Base-by-base conservation (phyloP, 352 stramenopile genomes). In the Phytophthora brassicae region DNA sequence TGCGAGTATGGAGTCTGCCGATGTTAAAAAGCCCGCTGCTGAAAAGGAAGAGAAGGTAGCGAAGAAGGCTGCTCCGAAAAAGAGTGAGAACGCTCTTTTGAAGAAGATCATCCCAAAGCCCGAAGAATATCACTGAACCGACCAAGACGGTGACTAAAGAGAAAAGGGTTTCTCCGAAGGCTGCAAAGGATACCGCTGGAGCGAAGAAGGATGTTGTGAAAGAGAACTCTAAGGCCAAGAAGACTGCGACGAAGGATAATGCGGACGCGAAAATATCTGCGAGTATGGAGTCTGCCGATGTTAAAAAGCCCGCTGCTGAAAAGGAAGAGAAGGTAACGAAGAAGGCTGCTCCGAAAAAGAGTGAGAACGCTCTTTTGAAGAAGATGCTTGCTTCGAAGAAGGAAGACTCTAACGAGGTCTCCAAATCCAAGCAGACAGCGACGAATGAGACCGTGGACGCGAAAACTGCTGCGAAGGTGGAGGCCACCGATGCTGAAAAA, bases 351-450 rank as follows among this genome's bases (percentile, higher is more conserved):
- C 28, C 60, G 13, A 73, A 68, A 42, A 77, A 71, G 35, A 77
- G 68, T 29, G 60, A 51, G 26, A 77, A 77, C 39, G 64, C 45
- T 53, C 41, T 77, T 0, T 19, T 77, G 33, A 61, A 71, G 39
- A 64, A 74, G 28, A 77, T 77, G 68, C 52, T 61, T 43, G 68
- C 64, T 8, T 4, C 20, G 11, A 64, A 59, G 14, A 54, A 46
- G 42, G 1, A 17, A 38, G 44, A 23, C 31, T 54, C 58, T 16
- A 61, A 60, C n/a, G 61, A 55, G 23, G 11, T 4, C 7, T 38
- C 68, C 8, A 17, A 28, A 11, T 6, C 44, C 20, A 66, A 19
- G n/a, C 51, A 46, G 28, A 20, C 28, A 12, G 12, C 52, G 11
- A 26, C 47, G 6, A 61, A 60, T 39, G 24, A 42, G 23, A 29